Evolutionary conservation across 305 asterid genomes (phyloP), one percentile per base, ranked within the genome.

Genomic region (Plantago rigida): DNA sequence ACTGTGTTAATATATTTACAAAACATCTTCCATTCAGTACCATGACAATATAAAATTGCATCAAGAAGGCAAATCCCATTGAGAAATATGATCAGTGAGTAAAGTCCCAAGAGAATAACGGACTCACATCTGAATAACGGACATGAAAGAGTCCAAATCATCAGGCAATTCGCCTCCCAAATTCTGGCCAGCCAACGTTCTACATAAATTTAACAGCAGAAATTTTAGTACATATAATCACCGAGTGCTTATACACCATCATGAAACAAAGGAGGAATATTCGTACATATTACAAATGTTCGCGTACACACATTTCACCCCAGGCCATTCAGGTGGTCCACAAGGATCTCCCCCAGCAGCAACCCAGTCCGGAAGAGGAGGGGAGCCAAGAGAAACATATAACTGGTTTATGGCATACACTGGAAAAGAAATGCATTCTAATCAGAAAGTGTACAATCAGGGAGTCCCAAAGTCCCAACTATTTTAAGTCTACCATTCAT

Each of bases 271-370:
- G 49, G 51, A 47, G 46, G 42, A 47, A 17, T 49, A 26, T 49
- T 28, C 96, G 44, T 83, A 92, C 97, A 92, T 72, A 52, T 79
- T 83, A 66, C 95, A 84, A 53, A 92, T 74, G 61, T 84, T 86
- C 59, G 81, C 57, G 58, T 79, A 84, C 61, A 92, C 99, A 69
- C 99, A 92, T 61, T 74, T 84, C 47, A 92, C 89, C 11, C 99
- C 99, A 69, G 76, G 87, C 99, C 99, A 92, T 67, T 75, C 70
- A 3, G 73, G 78, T 13, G 69, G 78, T 59, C 94, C 97, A 34
- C 99, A 92, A 3, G 99, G 99, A 78, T 92, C 99, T 54, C 89
- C 95, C 63, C 93, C 97, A 48, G 69, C 4, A n/a, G 83, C 84
- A 29, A 80, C 42, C 97, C 99, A 92, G 42, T 90, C 93, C 44